phyloP scores from a whole-genome alignment of 768 basidiomycete genomes.

The Chalciporus sphaerocephalus region DNA sequence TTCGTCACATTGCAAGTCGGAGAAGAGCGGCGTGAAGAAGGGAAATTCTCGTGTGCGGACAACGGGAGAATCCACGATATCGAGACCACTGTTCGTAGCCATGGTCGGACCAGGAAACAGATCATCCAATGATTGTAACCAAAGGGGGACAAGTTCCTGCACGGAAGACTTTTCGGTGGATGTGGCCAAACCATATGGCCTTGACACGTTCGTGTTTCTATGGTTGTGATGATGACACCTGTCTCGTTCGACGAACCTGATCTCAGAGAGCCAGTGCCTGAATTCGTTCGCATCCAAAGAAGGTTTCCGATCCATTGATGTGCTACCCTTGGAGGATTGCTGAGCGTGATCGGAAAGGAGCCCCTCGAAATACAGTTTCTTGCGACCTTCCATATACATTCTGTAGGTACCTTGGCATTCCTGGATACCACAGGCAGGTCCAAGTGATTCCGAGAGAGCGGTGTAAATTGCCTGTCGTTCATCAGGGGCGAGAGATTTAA shows the following conservation, averaged over 20 bases:
- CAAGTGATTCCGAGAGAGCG: conserved; percentile 46
- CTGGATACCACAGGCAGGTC: conserved; percentile 41
- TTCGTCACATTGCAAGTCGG: conserved; percentile 9
- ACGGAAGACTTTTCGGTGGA: conserved; percentile 3
- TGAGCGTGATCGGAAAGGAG: conserved; percentile 25
- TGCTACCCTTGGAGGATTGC: conserved; percentile 8
- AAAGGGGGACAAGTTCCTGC: conserved; percentile 7
- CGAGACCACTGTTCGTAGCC: conserved; percentile 1
- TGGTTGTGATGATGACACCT: conserved; percentile 5
- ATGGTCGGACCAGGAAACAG: conserved; percentile 20
- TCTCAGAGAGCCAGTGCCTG: conserved; percentile 31
- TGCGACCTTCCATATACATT: conserved; percentile 46
- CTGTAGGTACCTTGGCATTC: conserved; percentile 52
- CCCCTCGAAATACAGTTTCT: conserved; percentile 45
- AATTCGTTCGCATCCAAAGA: conserved; percentile 24
- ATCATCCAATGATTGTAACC: conserved; percentile 22
- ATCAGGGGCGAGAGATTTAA: conserved; percentile 34
- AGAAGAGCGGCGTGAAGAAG: conserved; percentile 6
- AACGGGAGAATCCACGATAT: conserved; percentile 28
- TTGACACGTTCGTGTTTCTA: conserved; percentile 15
- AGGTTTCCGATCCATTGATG: conserved; percentile 11
- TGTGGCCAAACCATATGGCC: conserved; percentile 6
- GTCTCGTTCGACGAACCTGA: conserved; percentile 22
- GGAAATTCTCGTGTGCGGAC: conserved; percentile 13
- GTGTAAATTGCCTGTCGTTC: conserved; percentile 52